These are phyloP conservation scores for Castanea crenata DNA, from an alignment of 306 rosid genomes.

Conservation along the genomic window DNA sequence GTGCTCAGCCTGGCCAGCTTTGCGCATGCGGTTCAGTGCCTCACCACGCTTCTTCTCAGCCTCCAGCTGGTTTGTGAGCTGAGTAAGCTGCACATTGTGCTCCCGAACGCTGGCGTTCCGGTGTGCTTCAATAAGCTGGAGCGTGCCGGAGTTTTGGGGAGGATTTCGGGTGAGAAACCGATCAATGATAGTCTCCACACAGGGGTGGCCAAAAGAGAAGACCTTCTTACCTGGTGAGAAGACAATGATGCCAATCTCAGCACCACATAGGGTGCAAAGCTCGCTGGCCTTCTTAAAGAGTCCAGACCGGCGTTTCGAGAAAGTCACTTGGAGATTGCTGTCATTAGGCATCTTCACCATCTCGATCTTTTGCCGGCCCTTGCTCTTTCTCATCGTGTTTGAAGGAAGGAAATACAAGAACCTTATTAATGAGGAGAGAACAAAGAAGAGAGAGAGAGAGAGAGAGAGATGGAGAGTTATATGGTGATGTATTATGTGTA, in stretches of 20 bases:
- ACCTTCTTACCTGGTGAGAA: conserved; percentile 56
- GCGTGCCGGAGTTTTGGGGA: conserved; percentile 15
- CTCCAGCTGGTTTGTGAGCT: conserved; percentile 23
- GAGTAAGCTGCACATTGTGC: conserved; percentile 26
- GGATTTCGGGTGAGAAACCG: conserved; percentile 31
- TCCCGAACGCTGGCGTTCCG: conserved; percentile 25
- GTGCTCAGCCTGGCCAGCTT: conserved; percentile 12
- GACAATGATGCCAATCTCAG: conserved; percentile 45
- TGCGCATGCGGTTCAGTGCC: conserved; percentile 8
- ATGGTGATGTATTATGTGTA: no score
- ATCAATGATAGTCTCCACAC: conserved; percentile 31
- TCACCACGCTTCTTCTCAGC: conserved; percentile 26
- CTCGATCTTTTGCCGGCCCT: conserved; percentile 60
- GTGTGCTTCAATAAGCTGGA: conserved; percentile 29
- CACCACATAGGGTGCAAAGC: conserved; percentile 49
- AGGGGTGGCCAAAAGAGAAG: conserved; percentile 59
- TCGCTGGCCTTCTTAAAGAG: conserved; percentile 69
- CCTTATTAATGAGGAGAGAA: neutral
- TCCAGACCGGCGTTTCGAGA: conserved; percentile 60
- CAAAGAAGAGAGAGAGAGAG: neutral
- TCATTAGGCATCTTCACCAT: conserved; percentile 52
- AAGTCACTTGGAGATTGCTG: conserved; percentile 52
- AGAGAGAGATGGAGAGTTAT: neutral
- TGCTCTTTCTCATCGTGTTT: conserved; percentile 30
- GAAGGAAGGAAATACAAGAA: neutral